Percentiles rank a stretch among this genome's conserved stretches.
Evolutionary conservation across 2,329 filamentous ascomycete species (phyloP).

Genomic region (Onygena corvina): DNA sequence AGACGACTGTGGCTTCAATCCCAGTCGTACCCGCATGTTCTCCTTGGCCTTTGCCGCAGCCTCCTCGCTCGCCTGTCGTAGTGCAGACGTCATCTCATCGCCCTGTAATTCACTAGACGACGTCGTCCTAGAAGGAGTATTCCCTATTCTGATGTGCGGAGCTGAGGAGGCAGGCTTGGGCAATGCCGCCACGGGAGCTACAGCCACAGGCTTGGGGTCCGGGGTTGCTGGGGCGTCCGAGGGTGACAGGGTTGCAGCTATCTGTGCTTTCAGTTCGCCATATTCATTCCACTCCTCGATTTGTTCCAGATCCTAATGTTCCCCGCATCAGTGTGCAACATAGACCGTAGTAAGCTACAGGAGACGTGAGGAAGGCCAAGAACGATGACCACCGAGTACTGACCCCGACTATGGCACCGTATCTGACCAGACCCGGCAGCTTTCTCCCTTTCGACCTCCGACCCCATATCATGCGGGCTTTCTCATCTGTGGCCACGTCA

Average conservation of each 20-base stretch:
- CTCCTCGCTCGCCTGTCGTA: conserved; percentile 35
- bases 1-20: conserved; percentile 5
- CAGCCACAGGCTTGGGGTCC: conserved; percentile 19
- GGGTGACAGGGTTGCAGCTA: conserved; percentile 31
- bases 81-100: conserved; percentile 28
- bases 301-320: conserved; percentile 67
- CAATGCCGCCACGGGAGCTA: conserved; percentile 15
- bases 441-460: conserved; percentile 75
- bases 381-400: conserved; percentile 24
- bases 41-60: conserved; percentile 29
- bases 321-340: not conserved
- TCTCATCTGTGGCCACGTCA: conserved; percentile 81
- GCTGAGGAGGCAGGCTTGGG: conserved; percentile 23
- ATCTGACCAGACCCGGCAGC: conserved; percentile 78
- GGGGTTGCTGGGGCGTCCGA: conserved; percentile 18
- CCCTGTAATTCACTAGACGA: conserved; percentile 26
- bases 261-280: conserved; percentile 79
- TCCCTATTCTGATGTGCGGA: conserved; percentile 31
- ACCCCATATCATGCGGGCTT: conserved; percentile 78
- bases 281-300: conserved; percentile 99
- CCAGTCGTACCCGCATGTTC: conserved; percentile 15
- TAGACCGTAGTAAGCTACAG: not conserved
- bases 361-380: not conserved
- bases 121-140: conserved; percentile 24
- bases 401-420: conserved; percentile 74